These are phyloP conservation scores for Chlamydomonas sp. DNA, from an alignment of 139 green algal species.

Conservation along the genomic window DNA sequence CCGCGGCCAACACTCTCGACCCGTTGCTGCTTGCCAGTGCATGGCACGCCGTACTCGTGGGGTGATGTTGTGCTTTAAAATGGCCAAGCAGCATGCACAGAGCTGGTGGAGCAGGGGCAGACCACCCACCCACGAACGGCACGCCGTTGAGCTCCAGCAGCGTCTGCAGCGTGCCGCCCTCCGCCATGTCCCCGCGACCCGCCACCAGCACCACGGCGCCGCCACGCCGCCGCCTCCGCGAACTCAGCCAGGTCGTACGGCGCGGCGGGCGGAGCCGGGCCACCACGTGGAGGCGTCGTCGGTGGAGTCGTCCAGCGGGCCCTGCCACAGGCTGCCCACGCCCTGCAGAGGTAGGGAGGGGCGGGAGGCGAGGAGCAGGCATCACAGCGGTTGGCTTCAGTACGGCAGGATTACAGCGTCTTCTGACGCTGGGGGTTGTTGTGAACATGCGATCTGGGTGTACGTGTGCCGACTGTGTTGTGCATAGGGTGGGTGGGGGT, in stretches of 20 bases:
- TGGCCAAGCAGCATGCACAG: too few species aligned
- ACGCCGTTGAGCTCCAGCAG: constrained; percentile 32
- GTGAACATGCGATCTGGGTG: too few species aligned
- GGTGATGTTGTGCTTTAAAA: too few species aligned
- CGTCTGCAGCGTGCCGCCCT: constrained; percentile 13
- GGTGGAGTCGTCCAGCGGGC: too few species aligned
- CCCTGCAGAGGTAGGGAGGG: constrained; percentile 9
- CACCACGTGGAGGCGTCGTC: constrained; percentile 1
- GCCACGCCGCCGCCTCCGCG: constrained; percentile 4
- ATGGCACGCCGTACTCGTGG: too few species aligned
- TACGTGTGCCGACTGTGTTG: too few species aligned
- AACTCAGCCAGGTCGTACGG: constrained; percentile 18
- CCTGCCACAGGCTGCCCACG: constrained; percentile 11
- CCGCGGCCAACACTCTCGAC: constrained; percentile 35
- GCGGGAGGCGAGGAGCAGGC: not conserved
- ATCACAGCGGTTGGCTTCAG: too few species aligned
- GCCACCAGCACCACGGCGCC: constrained; percentile 24
- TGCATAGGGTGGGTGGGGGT: not conserved
- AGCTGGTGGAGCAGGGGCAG: too few species aligned
- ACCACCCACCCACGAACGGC: constrained; percentile 18
- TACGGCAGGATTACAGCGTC: too few species aligned
- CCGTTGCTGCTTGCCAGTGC: not conserved
- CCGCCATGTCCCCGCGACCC: constrained; percentile 14
- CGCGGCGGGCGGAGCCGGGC: constrained; percentile 8
- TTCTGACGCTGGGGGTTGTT: too few species aligned